Conservation (phyloP, 2,329 filamentous ascomycete species). For the Colletotrichum theobromicola region DNA sequence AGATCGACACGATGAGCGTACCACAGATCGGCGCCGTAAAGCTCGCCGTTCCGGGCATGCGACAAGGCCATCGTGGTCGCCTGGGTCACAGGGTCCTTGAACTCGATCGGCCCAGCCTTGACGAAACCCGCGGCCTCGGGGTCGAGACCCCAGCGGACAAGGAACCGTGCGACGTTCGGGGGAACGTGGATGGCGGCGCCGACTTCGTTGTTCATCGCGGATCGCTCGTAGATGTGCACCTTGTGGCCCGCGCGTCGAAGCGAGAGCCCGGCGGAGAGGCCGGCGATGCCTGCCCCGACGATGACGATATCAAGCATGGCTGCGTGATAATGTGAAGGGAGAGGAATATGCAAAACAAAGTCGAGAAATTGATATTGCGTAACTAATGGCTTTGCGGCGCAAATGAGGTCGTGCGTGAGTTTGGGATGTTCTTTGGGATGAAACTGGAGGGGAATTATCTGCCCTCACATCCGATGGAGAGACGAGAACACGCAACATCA, state of each 20-base stretch:
- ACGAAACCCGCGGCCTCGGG: slow-evolving; percentile 31
- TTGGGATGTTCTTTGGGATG: not conserved
- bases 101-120: slow-evolving; percentile 24
- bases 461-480: not conserved
- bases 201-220: slow-evolving; percentile 38
- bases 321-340: slow-evolving; percentile 9
- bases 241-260: slow-evolving; percentile 40
- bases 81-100: slow-evolving; percentile 26
- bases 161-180: slow-evolving; percentile 40
- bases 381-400: not conserved
- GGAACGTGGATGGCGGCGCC: slow-evolving; percentile 44
- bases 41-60: slow-evolving; percentile 13
- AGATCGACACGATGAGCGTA: slow-evolving; percentile 46
- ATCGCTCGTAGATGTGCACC: slow-evolving; percentile 47
- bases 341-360: not conserved
- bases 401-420: not conserved
- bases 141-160: slow-evolving; percentile 41
- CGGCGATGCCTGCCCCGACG: slow-evolving; percentile 47
- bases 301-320: slow-evolving; percentile 41
- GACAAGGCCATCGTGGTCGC: slow-evolving; percentile 25
- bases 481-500: not conserved
- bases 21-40: slow-evolving; percentile 32
- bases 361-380: not conserved
- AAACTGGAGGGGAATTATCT: not conserved
- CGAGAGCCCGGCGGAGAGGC: slow-evolving; percentile 42